Evolutionary conservation across 768 basidiomycete species (phyloP).

Genomic region (Boletus pseudo-olivaceus): DNA sequence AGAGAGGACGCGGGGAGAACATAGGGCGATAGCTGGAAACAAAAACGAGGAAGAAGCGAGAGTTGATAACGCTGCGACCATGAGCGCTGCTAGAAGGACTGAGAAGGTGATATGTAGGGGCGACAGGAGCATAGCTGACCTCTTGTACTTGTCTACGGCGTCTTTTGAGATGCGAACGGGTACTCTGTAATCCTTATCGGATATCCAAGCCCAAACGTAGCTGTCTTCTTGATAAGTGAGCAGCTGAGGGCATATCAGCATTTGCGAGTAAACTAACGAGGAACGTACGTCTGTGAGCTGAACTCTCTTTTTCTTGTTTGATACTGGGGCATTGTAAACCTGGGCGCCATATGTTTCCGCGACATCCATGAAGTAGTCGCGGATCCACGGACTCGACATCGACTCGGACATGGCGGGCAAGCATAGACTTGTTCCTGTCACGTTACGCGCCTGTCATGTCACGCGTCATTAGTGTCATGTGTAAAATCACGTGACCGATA

Average conservation of each 20-base stretch:
- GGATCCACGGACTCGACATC: constrained; percentile 52
- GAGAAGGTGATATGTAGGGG: neutral
- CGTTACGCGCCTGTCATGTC: constrained; percentile 8
- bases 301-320: constrained; percentile 45
- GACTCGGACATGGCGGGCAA: constrained; percentile 35
- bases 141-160: constrained; percentile 44
- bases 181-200: constrained; percentile 51
- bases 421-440: constrained; percentile 5
- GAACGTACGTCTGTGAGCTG: constrained; percentile 55
- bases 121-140: constrained; percentile 28
- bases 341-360: constrained; percentile 53
- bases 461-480: constrained; percentile 19
- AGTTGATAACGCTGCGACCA: constrained; percentile 40
- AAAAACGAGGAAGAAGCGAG: constrained; percentile 43
- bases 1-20: constrained; percentile 50
- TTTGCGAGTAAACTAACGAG: neutral
- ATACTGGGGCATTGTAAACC: constrained; percentile 21
- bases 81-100: constrained; percentile 19
- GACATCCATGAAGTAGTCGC: constrained; percentile 44
- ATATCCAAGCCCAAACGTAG: constrained; percentile 61
- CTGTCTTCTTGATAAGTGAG: constrained; percentile 47
- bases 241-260: constrained; percentile 42
- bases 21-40: constrained; percentile 51
- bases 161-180: constrained; percentile 53
- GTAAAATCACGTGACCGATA: constrained; percentile 15